These are phyloP conservation scores for Pythium aristosporum DNA, from an alignment of 352 stramenopile species.

Conservation along the genomic window DNA sequence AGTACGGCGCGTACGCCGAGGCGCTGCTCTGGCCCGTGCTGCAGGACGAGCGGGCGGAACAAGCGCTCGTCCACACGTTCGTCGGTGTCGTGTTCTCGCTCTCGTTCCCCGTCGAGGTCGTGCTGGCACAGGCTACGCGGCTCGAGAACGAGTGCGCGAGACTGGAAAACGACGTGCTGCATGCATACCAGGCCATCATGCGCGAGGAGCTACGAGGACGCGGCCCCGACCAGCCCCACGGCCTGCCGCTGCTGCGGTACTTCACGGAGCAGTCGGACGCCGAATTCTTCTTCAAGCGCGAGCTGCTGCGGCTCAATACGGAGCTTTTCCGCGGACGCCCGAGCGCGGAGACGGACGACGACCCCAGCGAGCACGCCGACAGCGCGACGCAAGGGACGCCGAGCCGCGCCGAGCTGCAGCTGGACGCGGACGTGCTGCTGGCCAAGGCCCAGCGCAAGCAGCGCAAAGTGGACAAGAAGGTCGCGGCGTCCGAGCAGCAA, in stretches of 20 bases:
- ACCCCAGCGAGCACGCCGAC: too few relatives aligned
- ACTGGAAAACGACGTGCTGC: constrained; percentile 39
- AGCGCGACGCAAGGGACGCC: not conserved
- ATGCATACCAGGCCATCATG: constrained; percentile 33
- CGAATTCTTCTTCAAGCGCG: constrained; percentile 49
- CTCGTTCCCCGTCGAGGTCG: constrained; percentile 33
- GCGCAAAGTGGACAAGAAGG: constrained; percentile 58
- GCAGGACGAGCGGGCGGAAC: constrained; percentile 46
- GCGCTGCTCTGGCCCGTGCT: constrained; percentile 50
- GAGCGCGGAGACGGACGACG: not conserved
- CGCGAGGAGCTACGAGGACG: constrained; percentile 19
- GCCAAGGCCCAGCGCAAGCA: constrained; percentile 47
- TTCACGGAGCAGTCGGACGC: constrained; percentile 43
- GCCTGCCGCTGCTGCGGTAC: constrained; percentile 34
- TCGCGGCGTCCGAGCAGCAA: constrained; percentile 31
- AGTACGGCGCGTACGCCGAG: constrained; percentile 49
- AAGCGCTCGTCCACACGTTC: constrained; percentile 49
- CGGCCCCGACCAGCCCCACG: constrained; percentile 6
- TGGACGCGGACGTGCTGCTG: constrained; percentile 24
- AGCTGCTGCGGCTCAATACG: constrained; percentile 43
- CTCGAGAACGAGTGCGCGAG: constrained; percentile 41
- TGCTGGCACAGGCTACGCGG: constrained; percentile 33
- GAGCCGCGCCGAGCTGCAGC: constrained; percentile 13
- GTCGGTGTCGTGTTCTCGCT: constrained; percentile 61
- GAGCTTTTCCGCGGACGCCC: constrained; percentile 17